Conservation (phyloP, 345 rosid species). For the Euphorbia pulcherrima region DNA sequence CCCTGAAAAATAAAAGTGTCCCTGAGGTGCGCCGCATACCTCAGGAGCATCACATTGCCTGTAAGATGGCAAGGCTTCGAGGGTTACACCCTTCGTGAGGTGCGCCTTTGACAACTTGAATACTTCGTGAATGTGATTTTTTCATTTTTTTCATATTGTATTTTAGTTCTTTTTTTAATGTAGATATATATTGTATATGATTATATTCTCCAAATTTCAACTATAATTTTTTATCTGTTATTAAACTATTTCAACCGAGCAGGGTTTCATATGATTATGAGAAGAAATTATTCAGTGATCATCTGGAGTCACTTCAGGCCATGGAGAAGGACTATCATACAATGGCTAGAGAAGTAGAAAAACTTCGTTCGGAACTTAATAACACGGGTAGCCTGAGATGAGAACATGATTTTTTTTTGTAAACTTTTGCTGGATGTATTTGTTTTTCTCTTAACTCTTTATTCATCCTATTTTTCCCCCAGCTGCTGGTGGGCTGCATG, state of each 20-base stretch:
- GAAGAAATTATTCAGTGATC: conserved; percentile 81
- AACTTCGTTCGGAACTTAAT: conserved; percentile 73
- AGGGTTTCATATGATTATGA: conserved; percentile 86
- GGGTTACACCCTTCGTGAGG: too few relatives aligned
- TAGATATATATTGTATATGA: background rate
- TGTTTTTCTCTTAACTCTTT: conserved; percentile 5
- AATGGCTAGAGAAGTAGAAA: conserved; percentile 90
- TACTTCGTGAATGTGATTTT: background rate
- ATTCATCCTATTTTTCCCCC: conserved; percentile 10
- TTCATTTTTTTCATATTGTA: background rate
- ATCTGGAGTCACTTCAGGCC: conserved; percentile 83
- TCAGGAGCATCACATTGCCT: too few relatives aligned
- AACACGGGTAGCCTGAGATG: conserved; percentile 54
- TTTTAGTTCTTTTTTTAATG: background rate
- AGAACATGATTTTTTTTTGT: conserved; percentile 45
- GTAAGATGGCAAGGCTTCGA: too few relatives aligned
- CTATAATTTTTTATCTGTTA: background rate
- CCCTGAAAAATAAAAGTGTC: too few relatives aligned
- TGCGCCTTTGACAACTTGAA: too few relatives aligned
- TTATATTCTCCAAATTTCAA: background rate
- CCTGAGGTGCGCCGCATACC: too few relatives aligned
- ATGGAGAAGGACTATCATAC: conserved; percentile 84
- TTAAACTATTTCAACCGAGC: conserved; percentile 24
- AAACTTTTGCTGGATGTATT: background rate
- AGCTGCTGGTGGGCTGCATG: conserved; percentile 56